Conservation (phyloP, 495 filamentous ascomycete genomes). For the Copromyces sp. region DNA sequence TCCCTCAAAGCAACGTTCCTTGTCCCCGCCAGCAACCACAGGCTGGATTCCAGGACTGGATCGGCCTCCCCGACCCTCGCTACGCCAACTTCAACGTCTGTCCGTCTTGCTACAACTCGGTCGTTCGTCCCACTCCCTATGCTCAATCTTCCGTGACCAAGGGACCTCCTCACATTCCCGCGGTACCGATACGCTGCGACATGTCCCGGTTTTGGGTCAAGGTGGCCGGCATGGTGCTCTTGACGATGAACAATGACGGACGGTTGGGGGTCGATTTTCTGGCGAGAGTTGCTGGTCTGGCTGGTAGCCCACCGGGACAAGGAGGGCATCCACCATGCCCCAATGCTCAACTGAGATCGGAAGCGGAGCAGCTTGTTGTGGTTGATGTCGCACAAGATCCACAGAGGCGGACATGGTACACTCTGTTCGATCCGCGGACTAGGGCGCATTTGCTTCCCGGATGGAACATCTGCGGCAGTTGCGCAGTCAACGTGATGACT, state of each 20-base stretch:
- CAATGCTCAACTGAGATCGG: not conserved
- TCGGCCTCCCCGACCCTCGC: not conserved
- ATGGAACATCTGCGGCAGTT: slow-evolving; percentile 4
- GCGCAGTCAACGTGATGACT: slow-evolving; percentile 1
- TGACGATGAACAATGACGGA: slow-evolving; percentile 8
- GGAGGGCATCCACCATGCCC: not conserved
- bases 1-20: not conserved
- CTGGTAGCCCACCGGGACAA: not conserved
- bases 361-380: not conserved
- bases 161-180: not conserved
- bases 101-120: slow-evolving; percentile 2
- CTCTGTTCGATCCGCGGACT: not conserved
- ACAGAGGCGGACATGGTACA: slow-evolving; percentile 3
- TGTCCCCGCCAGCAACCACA: slow-evolving; percentile 8
- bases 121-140: slow-evolving; percentile 5
- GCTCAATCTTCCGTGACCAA: slow-evolving; percentile 5
- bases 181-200: slow-evolving; percentile 5
- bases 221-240: slow-evolving; percentile 1
- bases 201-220: slow-evolving; percentile 8
- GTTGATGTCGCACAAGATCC: not conserved
- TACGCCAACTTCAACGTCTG: slow-evolving; percentile 7
- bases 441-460: slow-evolving; percentile 1
- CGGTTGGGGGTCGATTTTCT: slow-evolving; percentile 1
- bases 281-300: not conserved
- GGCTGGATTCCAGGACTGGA: slow-evolving; percentile 3